phyloP scores from a whole-genome alignment of 306 rosid genomes.

The Lablab purpureus region DNA sequence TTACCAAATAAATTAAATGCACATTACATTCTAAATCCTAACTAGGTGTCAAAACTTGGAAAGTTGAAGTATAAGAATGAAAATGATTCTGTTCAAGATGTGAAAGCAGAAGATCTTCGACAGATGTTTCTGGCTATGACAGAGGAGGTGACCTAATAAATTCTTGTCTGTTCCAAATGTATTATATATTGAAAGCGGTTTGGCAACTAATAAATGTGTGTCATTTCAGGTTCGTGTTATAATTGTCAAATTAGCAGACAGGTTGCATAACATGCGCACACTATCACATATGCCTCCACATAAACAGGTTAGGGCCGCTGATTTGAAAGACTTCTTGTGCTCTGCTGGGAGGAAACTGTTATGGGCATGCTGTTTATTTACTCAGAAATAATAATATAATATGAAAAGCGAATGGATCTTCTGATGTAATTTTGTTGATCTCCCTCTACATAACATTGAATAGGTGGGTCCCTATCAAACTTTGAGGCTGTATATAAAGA shows the following conservation, averaged over 20 bases:
- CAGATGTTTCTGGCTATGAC: constrained; percentile 99
- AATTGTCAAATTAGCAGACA: constrained; percentile 95
- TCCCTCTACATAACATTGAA: constrained; percentile 1
- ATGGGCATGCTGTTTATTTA: constrained; percentile 34
- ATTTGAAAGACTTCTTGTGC: constrained; percentile 34
- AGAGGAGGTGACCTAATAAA: constrained; percentile 74
- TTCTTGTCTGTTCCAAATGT: constrained; percentile 40
- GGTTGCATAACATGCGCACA: constrained; percentile 98
- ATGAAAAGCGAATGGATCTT: constrained; percentile 8
- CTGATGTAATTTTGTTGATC: not conserved
- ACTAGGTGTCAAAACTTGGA: constrained; percentile 93
- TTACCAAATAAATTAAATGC: constrained; percentile 43
- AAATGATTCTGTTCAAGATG: constrained; percentile 85
- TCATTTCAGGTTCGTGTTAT: constrained; percentile 93
- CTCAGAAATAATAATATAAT: not conserved
- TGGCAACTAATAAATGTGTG: constrained; percentile 40
- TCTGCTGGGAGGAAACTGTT: constrained; percentile 24
- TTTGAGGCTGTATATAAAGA: not conserved
- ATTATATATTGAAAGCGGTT: constrained; percentile 40
- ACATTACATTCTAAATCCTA: constrained; percentile 41
- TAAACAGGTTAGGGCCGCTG: constrained; percentile 80
- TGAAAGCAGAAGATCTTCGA: constrained; percentile 95
- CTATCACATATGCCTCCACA: constrained; percentile 96
- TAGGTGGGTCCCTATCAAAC: not conserved
- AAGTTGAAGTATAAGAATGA: constrained; percentile 89